Evolutionary conservation across 2,329 filamentous ascomycete genomes (phyloP), one percentile per base, ranked within the genome.

Genomic region (Lachnellula cervina): DNA sequence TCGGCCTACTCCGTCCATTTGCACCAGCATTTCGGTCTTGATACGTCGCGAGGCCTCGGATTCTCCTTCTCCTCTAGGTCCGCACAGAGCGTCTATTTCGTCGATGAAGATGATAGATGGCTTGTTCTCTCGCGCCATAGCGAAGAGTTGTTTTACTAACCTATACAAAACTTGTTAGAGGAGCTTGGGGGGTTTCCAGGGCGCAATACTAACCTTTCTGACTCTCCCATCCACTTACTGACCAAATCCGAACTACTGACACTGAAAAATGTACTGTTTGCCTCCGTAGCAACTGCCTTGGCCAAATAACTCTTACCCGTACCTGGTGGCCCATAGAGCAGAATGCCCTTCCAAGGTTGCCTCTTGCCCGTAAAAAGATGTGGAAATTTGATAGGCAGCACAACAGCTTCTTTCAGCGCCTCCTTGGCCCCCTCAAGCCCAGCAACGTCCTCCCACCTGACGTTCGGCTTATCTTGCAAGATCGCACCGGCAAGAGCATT

Each of bases 171-270:
- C 7, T 21, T 9, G 49, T 64, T 37, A 64, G 56, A 19, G 35
- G 19, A 17, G n/a, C 21, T 14, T 32, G 7, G 9, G 5, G 19
- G 28, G 42, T 23, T 17, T 13, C 11, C 6, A 2, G 37, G 44
- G 21, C 4, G 11, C 55, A n/a, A 25, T 19, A 66, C 79, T 49
- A 76, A 95, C 90, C 91, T 84, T 83, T 99, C 94, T 79, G 89
- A 95, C 75, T 99, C 94, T 77, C 94, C 94, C 94, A 99, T 99
- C 94, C 94, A 99, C 72, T 99, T 99, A 72, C 90, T 96, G 59
- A 99, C 94, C 73, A 99, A 73, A 71, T 99, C 94, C 70, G 90
- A 96, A 79, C 90, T 96, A 75, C 90, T 96, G 63, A 99, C 93
- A 69, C 91, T 97, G 81, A 99, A 99, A 72, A 99, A 99, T 3